Conservation (phyloP, 2,329 filamentous ascomycete species). For the Chrysoporthe cubensis region DNA sequence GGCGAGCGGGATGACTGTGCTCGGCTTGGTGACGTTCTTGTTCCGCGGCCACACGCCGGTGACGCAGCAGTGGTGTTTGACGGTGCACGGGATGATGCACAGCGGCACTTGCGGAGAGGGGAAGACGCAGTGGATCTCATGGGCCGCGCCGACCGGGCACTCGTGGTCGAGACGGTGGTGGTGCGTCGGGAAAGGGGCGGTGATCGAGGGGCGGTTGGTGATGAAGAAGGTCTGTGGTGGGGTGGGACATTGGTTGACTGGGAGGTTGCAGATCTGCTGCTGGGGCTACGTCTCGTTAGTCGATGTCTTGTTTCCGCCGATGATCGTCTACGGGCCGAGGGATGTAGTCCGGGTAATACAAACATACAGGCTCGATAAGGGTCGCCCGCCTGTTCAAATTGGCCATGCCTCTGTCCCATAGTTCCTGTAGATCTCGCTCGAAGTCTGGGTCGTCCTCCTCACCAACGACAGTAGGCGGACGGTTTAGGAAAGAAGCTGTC, state of each 20-base stretch:
- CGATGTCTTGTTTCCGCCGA: background rate
- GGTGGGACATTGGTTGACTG: constrained; percentile 18
- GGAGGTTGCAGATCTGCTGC: constrained; percentile 19
- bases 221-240: constrained; percentile 19
- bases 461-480: background rate
- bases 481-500: background rate
- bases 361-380: background rate
- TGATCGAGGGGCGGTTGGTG: constrained; percentile 16
- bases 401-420: constrained; percentile 16
- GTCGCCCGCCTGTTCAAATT: constrained; percentile 8
- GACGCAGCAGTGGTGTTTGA: constrained; percentile 23
- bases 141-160: constrained; percentile 18
- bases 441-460: constrained; percentile 23
- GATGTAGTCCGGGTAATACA: background rate
- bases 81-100: constrained; percentile 21
- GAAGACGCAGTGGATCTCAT: constrained; percentile 27
- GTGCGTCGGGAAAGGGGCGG: constrained; percentile 20
- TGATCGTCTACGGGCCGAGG: background rate
- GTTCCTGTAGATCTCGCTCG: background rate
- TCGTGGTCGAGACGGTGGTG: constrained; percentile 21
- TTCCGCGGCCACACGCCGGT: constrained; percentile 20
- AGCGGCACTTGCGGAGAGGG: constrained; percentile 8
- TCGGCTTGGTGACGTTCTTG: constrained; percentile 11
- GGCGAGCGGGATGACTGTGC: background rate
- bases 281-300: background rate